Evolutionary conservation across 1,139 yeast species (phyloP), one percentile per base, ranked within the genome.

Genomic region (Candida sanyaensis): DNA sequence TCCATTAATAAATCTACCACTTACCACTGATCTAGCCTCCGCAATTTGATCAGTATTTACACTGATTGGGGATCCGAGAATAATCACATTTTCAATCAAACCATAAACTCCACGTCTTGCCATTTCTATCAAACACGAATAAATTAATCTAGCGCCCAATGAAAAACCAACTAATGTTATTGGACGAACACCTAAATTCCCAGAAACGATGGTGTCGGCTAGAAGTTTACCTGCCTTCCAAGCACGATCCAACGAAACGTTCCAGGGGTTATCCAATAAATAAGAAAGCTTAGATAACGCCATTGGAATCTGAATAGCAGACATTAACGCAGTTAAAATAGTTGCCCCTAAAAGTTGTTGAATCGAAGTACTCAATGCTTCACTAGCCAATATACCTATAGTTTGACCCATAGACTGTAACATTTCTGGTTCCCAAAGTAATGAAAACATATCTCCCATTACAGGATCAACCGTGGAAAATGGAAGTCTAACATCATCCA

Each of bases 341-440:
- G 99, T 95, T 7, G 92, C 91, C 41, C 99, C 99, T 41, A 95
- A 75, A 45, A 95, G 87, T 64, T 93, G 99, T 69, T 95, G 99
- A 42, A 95, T 86, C 4, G 97, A 89, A 55, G 93, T 93, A 0
- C 96, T 84, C 47, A 95, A 75, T 0, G 96, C 95, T 65, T 95
- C 99, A 39, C 95, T 88, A 0, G 99, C 99, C 49, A 95, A 76
- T 59, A 95, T 92, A 53, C 83, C 83, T 54, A 95, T 92, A 0
- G 99, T 95, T 64, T 93, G 97, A 60, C 99, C 99, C 82, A 90
- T 91, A 44, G 96, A 88, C 53, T 83, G 88, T 59, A 95, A 81
- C 96, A 95, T 89, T 58, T 95, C 99, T 0, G 99, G 99, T 65
- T 95, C 99, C 99, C 99, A 95, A 42, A 88, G 71, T 12, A 95